Base-by-base conservation (phyloP, 2,329 filamentous ascomycete genomes). In the Bipolaris sorokiniana region DNA sequence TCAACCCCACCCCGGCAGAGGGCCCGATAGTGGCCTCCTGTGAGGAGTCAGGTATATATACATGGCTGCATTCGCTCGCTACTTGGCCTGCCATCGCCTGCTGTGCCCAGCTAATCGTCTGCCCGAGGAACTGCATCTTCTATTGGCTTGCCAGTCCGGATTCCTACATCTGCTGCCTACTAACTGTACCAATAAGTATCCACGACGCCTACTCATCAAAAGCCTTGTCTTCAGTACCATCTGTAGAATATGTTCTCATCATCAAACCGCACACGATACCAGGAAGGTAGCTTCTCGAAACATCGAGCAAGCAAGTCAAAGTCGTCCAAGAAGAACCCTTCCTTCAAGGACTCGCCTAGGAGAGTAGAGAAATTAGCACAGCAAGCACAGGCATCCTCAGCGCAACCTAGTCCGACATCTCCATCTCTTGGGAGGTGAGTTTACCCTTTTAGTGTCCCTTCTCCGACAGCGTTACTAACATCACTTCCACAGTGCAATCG, bases 401-500 rank as follows among this genome's bases (percentile, higher is more conserved):
- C 73, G 51, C 66, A 71, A 52, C 75, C 72, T 3, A 74, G 72
- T 41, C 70, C 73, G 54, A 73, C 74, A 48, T 76, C 72, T 26
- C 73, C 73, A 42, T 68, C 70, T 15, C 57, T 76, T 23, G 73
- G 74, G 63, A 72, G 71, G 74, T 78, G 33, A 74, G 72, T 66
- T 49, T 45, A 13, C 16, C 4, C 18, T 2, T 31, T 18, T 7
- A 10, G 44, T 9, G 31, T 47, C 13, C 22, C 41, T 33, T 37
- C 28, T 46, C 5, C 23, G 37, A 44, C 38, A 34, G 26, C 50
- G 26, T 54, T 36, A 47, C 67, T 75, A 48, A 73, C 61, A 16
- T 61, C 20, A n/a, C 9, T 45, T 49, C 49, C 59, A 61, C 46
- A 77, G 74, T 63, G 69, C 89, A 42, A 91, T 95, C 72, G 85